phyloP scores from a whole-genome alignment of 192 early-diverging fungal genomes.

The Phlyctochytrium bullatum region DNA sequence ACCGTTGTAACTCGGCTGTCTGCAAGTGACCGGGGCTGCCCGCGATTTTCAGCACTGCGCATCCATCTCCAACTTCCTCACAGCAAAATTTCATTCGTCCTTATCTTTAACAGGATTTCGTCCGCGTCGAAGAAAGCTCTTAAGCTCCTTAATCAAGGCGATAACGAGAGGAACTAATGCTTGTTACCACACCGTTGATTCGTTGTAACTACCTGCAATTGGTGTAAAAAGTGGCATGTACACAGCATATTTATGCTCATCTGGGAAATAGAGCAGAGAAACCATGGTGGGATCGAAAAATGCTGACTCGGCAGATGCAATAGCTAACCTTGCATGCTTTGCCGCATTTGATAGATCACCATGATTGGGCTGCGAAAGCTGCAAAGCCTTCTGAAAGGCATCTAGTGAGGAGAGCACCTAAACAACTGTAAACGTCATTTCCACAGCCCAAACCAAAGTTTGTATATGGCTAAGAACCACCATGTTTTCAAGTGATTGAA shows the following conservation, averaged over 20 bases:
- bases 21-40: no score
- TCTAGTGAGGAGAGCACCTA: background rate
- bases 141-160: background rate
- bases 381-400: background rate
- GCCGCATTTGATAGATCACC: no score
- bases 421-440: background rate
- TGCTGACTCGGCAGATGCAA: constrained; percentile 74
- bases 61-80: background rate
- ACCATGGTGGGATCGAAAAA: constrained; percentile 99
- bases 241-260: constrained; percentile 72
- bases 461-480: constrained; percentile 88
- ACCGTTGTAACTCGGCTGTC: no score
- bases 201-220: constrained; percentile 2
- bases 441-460: constrained; percentile 50
- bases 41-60: no score
- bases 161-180: background rate
- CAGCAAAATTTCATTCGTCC: background rate
- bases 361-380: no score
- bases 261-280: constrained; percentile 94
- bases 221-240: constrained; percentile 12
- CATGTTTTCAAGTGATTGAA: constrained; percentile 83
- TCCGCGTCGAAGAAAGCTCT: background rate
- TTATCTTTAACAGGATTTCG: background rate
- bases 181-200: no score
- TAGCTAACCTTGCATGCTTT: constrained; percentile 57